Conservation (phyloP, 306 rosid genomes). For the Fagus sylvatica region DNA sequence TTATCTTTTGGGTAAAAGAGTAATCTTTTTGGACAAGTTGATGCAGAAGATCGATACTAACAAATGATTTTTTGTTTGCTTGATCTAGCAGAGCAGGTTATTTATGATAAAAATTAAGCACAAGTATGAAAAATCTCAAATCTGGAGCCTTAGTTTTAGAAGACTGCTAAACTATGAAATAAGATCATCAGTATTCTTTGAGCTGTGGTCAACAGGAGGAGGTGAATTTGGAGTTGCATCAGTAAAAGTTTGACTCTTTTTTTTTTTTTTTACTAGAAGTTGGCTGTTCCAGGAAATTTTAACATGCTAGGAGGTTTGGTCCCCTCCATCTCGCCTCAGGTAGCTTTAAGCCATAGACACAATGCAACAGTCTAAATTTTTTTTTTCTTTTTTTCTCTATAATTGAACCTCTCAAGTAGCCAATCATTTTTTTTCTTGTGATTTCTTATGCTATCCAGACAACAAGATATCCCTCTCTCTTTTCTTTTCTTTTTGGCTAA, state of each 20-base stretch:
- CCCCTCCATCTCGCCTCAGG: neutral
- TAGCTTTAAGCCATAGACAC: neutral
- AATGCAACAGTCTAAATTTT: neutral
- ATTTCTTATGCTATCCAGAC: neutral
- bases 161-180: neutral
- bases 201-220: neutral
- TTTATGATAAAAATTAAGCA: neutral
- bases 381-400: neutral
- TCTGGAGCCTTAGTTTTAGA: neutral
- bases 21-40: neutral
- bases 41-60: neutral
- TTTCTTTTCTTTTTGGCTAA: too few species aligned
- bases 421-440: neutral
- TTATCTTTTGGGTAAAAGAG: neutral
- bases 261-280: neutral
- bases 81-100: neutral
- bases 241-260: neutral
- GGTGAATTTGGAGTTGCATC: neutral
- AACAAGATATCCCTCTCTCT: too few species aligned
- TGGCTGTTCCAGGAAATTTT: neutral
- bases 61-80: neutral
- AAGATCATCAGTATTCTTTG: neutral
- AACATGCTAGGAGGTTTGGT: neutral
- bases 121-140: neutral
- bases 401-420: neutral